A percentile compares a stretch with the other conserved stretches of the same genome.
Conservation (phyloP, 257 asterid genomes). For the Fraxinus cuspidata region DNA sequence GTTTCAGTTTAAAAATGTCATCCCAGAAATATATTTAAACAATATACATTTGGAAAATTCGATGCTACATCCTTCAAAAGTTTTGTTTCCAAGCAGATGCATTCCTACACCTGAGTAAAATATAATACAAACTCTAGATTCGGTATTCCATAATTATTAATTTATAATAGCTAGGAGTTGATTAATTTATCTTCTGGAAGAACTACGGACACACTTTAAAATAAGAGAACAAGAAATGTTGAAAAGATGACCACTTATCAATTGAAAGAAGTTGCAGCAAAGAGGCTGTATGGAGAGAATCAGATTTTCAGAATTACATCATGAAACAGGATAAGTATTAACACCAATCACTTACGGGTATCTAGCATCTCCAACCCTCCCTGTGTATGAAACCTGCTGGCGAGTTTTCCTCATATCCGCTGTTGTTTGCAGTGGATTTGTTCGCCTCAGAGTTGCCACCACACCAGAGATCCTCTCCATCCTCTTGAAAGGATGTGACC, state of each 20-base stretch:
- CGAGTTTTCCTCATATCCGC: conserved; percentile 93
- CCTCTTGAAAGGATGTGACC: conserved; percentile 88
- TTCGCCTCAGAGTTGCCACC: conserved; percentile 87
- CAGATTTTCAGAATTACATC: conserved; percentile 6
- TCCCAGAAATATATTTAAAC: neutral
- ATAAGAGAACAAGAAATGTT: neutral
- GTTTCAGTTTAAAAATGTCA: neutral
- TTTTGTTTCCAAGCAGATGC: neutral
- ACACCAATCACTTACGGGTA: conserved; percentile 68
- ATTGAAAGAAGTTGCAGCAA: neutral
- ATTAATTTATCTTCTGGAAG: neutral
- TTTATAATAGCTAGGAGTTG: neutral
- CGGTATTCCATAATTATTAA: neutral
- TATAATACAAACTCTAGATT: neutral
- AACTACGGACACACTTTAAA: neutral
- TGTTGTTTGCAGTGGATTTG: conserved; percentile 83
- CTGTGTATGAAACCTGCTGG: conserved; percentile 90
- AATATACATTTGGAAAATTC: neutral
- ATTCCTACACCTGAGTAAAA: neutral
- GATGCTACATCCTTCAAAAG: neutral
- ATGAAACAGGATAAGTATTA: conserved; percentile 15
- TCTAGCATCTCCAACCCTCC: conserved; percentile 95
- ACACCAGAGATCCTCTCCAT: conserved; percentile 85
- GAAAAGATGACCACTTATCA: neutral
- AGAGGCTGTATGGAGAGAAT: neutral